Evolutionary conservation across 148 eudicot genomes (phyloP).

Genomic region (Dianthus caryophyllus): DNA sequence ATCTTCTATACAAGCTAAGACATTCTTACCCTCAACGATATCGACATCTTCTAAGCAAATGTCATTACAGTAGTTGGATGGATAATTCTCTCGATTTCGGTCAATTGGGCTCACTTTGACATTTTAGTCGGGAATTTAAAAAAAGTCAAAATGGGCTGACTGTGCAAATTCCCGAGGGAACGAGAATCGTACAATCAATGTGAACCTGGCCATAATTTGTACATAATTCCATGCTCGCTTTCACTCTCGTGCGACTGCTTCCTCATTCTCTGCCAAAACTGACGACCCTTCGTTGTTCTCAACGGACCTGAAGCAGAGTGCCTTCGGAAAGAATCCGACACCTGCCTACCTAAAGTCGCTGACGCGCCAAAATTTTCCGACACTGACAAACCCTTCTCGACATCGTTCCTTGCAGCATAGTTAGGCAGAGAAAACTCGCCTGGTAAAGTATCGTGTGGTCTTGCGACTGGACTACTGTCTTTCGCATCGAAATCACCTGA

Average conservation of each 20-base stretch:
- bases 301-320: conserved; percentile 74
- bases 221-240: conserved; percentile 61
- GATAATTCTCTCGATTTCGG: background rate
- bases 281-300: conserved; percentile 31
- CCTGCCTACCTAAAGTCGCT: conserved; percentile 28
- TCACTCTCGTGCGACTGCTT: conserved; percentile 49
- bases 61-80: background rate
- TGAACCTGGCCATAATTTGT: conserved; percentile 57
- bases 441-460: conserved; percentile 27
- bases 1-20: too few species aligned
- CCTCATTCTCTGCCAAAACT: conserved; percentile 55
- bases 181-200: conserved; percentile 27
- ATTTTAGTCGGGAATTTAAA: too few species aligned
- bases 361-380: conserved; percentile 46
- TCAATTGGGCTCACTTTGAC: too few species aligned
- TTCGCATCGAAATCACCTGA: conserved; percentile 36
- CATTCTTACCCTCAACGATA: background rate
- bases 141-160: too few species aligned
- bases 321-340: conserved; percentile 45
- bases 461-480: conserved; percentile 28
- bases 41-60: conserved; percentile 5
- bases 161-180: background rate
- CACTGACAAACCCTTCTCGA: conserved; percentile 54
- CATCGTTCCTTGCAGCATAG: conserved; percentile 35
- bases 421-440: conserved; percentile 32